Percentiles rank a stretch among this genome's conserved stretches.
These are phyloP conservation scores for Apiospora arundinis DNA, from an alignment of 2,329 filamentous ascomycete species.

Conservation along the genomic window DNA sequence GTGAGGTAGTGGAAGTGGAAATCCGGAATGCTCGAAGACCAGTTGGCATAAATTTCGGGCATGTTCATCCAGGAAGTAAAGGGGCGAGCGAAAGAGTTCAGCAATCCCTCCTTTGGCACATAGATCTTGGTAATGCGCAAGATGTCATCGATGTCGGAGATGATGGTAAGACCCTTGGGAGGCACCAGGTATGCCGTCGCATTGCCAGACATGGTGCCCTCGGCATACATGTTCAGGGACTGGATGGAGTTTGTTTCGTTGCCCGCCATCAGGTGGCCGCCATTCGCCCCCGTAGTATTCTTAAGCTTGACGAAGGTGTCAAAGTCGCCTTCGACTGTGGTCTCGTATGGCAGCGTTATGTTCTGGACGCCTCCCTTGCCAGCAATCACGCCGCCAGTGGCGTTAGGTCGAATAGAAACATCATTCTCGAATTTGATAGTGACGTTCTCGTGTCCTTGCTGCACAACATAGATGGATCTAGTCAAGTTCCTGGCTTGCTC, in stretches of 20 bases:
- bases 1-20: constrained; percentile 84
- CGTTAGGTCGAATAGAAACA: constrained; percentile 55
- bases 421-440: constrained; percentile 62
- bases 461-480: constrained; percentile 75
- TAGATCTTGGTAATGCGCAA: constrained; percentile 84
- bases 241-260: constrained; percentile 71
- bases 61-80: constrained; percentile 80
- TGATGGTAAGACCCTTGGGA: constrained; percentile 70
- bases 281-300: constrained; percentile 58
- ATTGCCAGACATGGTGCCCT: constrained; percentile 71
- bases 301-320: constrained; percentile 71
- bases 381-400: constrained; percentile 58
- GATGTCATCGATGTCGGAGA: constrained; percentile 83
- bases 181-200: constrained; percentile 80
- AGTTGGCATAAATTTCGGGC: constrained; percentile 79
- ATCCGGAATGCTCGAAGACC: constrained; percentile 69
- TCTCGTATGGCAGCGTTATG: constrained; percentile 68
- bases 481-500: constrained; percentile 77
- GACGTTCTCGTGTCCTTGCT: constrained; percentile 70
- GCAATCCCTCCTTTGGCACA: constrained; percentile 72
- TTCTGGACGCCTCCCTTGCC: constrained; percentile 66
- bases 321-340: constrained; percentile 73
- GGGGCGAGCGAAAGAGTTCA: constrained; percentile 77
- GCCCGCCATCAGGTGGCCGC: constrained; percentile 61
- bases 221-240: constrained; percentile 70